Conservation (phyloP, 495 filamentous ascomycete species). For the Annulohypoxylon maeteangense region DNA sequence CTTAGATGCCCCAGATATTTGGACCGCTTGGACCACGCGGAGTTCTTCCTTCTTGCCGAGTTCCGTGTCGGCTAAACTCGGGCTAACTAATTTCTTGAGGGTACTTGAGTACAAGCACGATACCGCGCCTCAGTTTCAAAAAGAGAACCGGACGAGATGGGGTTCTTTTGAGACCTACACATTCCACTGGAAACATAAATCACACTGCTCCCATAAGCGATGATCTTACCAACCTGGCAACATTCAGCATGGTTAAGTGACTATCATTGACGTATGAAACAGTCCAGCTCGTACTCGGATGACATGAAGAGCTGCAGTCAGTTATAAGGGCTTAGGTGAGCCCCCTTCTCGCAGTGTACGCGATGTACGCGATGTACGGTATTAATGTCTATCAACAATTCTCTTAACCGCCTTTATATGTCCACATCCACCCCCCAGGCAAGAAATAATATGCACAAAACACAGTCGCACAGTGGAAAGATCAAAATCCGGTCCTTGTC, state of each 20-base stretch:
- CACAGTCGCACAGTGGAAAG: not conserved
- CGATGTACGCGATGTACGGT: constrained; percentile 5
- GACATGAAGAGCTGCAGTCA: not conserved
- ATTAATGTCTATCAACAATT: constrained; percentile 19
- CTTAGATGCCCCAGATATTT: not conserved
- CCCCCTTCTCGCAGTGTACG: not conserved
- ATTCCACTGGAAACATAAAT: not conserved
- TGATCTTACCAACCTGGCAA: constrained; percentile 3
- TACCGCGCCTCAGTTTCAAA: not conserved
- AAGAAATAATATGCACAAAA: constrained; percentile 5
- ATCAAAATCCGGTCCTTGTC: not conserved
- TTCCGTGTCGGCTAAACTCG: constrained; percentile 11
- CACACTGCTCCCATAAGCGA: constrained; percentile 1
- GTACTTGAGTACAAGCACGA: not conserved
- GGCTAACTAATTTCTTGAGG: not conserved
- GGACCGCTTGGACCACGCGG: not conserved
- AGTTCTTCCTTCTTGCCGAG: not conserved
- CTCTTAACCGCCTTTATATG: constrained; percentile 7
- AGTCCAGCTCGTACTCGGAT: not conserved
- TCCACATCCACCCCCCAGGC: not conserved
- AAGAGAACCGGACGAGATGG: not conserved
- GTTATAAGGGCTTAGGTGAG: constrained; percentile 14
- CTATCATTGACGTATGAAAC: not conserved
- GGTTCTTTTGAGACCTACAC: not conserved
- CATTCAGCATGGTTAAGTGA: not conserved